Conservation (phyloP, 164 flowering plant genomes). For the Buxus sempervirens region DNA sequence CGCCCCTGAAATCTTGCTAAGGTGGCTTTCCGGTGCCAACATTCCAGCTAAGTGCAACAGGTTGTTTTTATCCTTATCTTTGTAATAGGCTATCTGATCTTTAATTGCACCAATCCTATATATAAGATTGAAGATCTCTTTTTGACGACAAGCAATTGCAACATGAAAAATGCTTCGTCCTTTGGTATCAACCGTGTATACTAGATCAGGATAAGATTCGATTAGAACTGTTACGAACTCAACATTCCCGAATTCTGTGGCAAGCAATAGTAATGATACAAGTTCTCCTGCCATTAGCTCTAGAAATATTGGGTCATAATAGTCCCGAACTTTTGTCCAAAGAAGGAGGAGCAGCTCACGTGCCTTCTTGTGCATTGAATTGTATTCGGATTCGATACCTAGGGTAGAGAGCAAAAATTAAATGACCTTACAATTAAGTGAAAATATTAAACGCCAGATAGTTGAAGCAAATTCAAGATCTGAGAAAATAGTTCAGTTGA, state of each 20-base stretch:
- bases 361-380: slow-evolving; percentile 5
- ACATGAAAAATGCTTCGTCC: slow-evolving; percentile 27
- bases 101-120: slow-evolving; percentile 23
- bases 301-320: slow-evolving; percentile 9
- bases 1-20: slow-evolving; percentile 29
- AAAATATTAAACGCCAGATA: neutral
- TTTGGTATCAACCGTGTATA: slow-evolving; percentile 20
- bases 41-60: slow-evolving; percentile 35
- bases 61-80: slow-evolving; percentile 19
- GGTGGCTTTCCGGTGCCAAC: slow-evolving; percentile 21
- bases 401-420: neutral
- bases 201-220: slow-evolving; percentile 27
- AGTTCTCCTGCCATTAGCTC: slow-evolving; percentile 6
- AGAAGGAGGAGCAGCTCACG: neutral
- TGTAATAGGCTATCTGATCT: slow-evolving; percentile 21
- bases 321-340: slow-evolving; percentile 5
- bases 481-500: no score
- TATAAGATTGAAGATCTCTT: slow-evolving; percentile 24
- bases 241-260: slow-evolving; percentile 24
- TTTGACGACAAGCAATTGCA: slow-evolving; percentile 25
- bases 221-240: slow-evolving; percentile 22
- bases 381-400: slow-evolving; percentile 12
- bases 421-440: neutral
- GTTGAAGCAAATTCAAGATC: neutral
- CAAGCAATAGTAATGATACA: slow-evolving; percentile 18